Evolutionary conservation across 495 filamentous ascomycete genomes (phyloP), one percentile per base, ranked within the genome.

Genomic region (Trichoderma reesei): DNA sequence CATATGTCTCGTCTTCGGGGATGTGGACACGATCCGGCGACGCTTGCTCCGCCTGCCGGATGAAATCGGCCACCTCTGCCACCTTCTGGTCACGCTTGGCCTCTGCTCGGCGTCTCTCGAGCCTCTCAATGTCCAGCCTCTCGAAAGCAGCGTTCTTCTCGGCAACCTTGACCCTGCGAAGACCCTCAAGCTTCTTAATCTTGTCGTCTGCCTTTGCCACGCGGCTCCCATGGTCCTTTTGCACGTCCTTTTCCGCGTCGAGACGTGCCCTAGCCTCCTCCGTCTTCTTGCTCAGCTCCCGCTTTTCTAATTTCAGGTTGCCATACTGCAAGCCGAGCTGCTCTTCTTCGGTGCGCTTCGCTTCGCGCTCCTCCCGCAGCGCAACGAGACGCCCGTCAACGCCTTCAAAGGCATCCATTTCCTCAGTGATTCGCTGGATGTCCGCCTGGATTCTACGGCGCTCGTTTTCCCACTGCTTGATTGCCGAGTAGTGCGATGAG

Each of bases 121-220:
- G 68, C 65, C 83, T 80, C 6, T 77, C 74, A 3, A 80, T 70
- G 5, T 83, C 77, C 18, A 89, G 74, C 3, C 61, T 68, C 14
- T 80, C 77, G 34, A 88, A 69, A 2, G 86, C 85, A 13, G 72
- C 64, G 69, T 95, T 96, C 69, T 92, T 90, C 14, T 87, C 79
- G 2, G 73, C 69, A 5, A 96, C 72, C 14, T 79, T 79, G 6
- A 82, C 70, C 37, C 76, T 75, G 38, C 86, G 84, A 39, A 79
- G 74, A 4, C 83, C 76, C 1, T 70, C 67, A 13, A 81, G 75
- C 59, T 78, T 76, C 36, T 77, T 71, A 9, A 79, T 70, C 70
- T 88, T 90, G 41, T 75, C 75, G 64, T 86, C 77, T 20, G 83
- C 83, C 71, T 91, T 87, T 13, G 65, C 70, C 9, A 86, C 68